Evolutionary conservation across 2,329 filamentous ascomycete species (phyloP).

Genomic region (Xylaria sp.): DNA sequence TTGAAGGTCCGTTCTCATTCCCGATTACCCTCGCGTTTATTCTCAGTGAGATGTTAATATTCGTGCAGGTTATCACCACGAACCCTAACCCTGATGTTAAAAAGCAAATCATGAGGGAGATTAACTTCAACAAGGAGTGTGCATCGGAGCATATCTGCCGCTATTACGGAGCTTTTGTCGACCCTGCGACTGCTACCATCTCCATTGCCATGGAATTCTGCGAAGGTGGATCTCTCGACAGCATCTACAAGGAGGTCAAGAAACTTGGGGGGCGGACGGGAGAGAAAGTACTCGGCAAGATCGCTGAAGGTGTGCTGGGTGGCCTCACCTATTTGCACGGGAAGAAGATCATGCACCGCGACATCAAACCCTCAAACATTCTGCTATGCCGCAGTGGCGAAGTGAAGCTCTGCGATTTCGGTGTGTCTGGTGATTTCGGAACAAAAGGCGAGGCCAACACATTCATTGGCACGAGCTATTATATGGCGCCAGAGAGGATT

Average conservation of each 20-base stretch:
- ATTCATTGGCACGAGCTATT: conserved; percentile 98
- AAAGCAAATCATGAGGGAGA: conserved; percentile 95
- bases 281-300: conserved; percentile 96
- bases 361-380: conserved; percentile 99
- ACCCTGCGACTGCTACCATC: conserved; percentile 94
- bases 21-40: conserved; percentile 20
- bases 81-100: conserved; percentile 98
- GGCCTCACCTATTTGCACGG: conserved; percentile 95
- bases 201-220: conserved; percentile 99
- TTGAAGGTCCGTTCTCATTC: conserved; percentile 75
- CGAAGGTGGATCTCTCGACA: conserved; percentile 94
- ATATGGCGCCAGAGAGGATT: conserved; percentile 99
- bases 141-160: conserved; percentile 95
- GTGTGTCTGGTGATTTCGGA: conserved; percentile 96
- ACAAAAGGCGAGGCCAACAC: conserved; percentile 99
- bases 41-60: conserved; percentile 34
- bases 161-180: conserved; percentile 97
- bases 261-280: conserved; percentile 93
- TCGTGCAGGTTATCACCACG: conserved; percentile 89
- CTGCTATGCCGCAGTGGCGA: conserved; percentile 90
- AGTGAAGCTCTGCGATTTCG: conserved; percentile 98
- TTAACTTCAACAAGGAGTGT: conserved; percentile 98
- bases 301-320: conserved; percentile 92
- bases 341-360: conserved; percentile 97
- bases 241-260: conserved; percentile 97